Base-by-base conservation (phyloP, 257 asterid species). In the Eucommia ulmoides region DNA sequence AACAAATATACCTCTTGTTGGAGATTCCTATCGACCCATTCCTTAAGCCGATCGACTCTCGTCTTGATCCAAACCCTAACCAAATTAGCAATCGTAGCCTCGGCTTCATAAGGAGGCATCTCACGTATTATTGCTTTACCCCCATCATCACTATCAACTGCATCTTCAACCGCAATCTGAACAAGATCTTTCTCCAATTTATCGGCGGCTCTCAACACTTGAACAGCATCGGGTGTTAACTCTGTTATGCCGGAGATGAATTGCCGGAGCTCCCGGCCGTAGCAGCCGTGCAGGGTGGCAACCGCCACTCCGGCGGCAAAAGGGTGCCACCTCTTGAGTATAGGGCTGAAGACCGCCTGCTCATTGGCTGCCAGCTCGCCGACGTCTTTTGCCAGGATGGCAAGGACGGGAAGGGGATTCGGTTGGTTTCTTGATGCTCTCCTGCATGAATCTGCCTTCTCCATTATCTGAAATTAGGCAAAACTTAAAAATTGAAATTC, bases 31-130 rank as follows among this genome's bases (percentile, higher is more conserved):
- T 86, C 94, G 55, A 86, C 80, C 96, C 94, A 86, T 64, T 86
- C 95, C 75, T 79, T 86, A 26, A 83, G 71, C 62, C 80, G 66
- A 65, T 86, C 99, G 58, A 74, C 58, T 75, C 99, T 86, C 21
- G 83, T 75, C 83, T 77, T 86, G 61, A 91, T 78, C 99, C 99
- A 91, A 45, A 62, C 77, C 69, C 83, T 91, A 35, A 91, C 93
- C 81, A 86, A 24, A 67, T 77, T 81, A 52, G 87, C 94, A 21
- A 91, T 86, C 14, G 74, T 91, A 55, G 87, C 82, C 72, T 91
- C 95, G 61, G 96, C 96, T 72, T 91, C 99, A 64, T 63, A 91
- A 57, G 99, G 99, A 44, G 95, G 93, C 99, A 91, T 91, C 78
- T 91, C 99, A 22, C 99, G 96, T 19, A 91, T 83, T 56, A 89